Evolutionary conservation across 148 eudicot species (phyloP).

Genomic region (Simmondsia chinensis): DNA sequence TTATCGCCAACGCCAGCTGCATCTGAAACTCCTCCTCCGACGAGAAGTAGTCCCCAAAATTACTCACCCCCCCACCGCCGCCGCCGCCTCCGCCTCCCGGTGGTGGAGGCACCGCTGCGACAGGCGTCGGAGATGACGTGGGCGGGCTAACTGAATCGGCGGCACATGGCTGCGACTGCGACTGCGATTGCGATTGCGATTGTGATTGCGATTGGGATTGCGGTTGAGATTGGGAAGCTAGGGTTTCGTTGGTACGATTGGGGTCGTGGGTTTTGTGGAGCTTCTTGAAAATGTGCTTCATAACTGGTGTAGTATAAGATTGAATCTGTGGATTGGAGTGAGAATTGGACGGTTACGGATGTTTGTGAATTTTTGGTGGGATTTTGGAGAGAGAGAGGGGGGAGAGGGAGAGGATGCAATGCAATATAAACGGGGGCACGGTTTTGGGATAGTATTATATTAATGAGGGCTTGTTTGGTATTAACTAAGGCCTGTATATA

Average conservation of each 20-base stretch:
- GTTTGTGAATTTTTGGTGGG: no score
- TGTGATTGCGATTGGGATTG: background rate
- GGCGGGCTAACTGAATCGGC: constrained; percentile 8
- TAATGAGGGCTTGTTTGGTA: no score
- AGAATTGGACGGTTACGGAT: no score
- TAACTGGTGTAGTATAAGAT: no score
- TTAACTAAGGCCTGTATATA: no score
- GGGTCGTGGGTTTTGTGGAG: constrained; percentile 39
- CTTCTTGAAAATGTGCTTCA: constrained; percentile 52
- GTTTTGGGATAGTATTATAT: no score
- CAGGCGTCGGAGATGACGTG: constrained; percentile 4
- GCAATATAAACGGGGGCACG: no score
- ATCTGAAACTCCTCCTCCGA: constrained; percentile 96
- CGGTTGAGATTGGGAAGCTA: constrained; percentile 13
- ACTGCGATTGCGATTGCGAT: background rate
- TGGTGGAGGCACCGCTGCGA: constrained; percentile 3
- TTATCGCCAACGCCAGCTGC: constrained; percentile 88
- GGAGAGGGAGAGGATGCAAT: background rate
- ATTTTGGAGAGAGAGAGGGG: background rate
- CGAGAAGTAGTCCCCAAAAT: constrained; percentile 41
- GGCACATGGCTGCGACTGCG: constrained; percentile 4
- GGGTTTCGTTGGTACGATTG: constrained; percentile 40
- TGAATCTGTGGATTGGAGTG: no score
- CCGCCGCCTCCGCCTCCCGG: constrained; percentile 13
- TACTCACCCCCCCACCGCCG: background rate